These are phyloP conservation scores for Cladosporium sp. DNA, from an alignment of 2,329 filamentous ascomycete species.

Conservation along the genomic window DNA sequence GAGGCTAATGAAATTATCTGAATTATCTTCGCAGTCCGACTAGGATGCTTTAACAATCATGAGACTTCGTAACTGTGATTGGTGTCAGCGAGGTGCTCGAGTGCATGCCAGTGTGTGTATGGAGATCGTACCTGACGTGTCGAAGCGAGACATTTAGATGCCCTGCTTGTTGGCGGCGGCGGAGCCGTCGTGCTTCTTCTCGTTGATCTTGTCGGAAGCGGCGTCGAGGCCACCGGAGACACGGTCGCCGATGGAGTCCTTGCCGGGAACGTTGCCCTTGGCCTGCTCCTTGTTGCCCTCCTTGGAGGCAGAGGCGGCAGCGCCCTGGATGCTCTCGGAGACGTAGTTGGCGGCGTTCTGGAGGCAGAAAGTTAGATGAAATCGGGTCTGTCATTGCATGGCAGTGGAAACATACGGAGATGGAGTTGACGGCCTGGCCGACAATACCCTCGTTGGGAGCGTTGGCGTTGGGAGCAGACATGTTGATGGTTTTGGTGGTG, in stretches of 20 bases:
- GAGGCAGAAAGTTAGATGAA: slow-evolving; percentile 23
- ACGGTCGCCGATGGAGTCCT: slow-evolving; percentile 52
- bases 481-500: slow-evolving; percentile 28
- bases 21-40: slow-evolving; percentile 1
- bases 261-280: slow-evolving; percentile 56
- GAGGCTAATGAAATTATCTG: slow-evolving; percentile 8
- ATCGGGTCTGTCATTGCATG: slow-evolving; percentile 4
- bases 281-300: slow-evolving; percentile 61
- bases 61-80: neutral
- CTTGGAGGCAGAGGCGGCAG: slow-evolving; percentile 56
- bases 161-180: slow-evolving; percentile 47
- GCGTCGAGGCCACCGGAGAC: slow-evolving; percentile 51
- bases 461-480: slow-evolving; percentile 43
- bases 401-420: slow-evolving; percentile 13
- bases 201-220: slow-evolving; percentile 49
- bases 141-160: slow-evolving; percentile 20
- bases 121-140: neutral
- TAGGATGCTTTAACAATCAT: slow-evolving; percentile 9
- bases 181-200: slow-evolving; percentile 48
- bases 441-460: slow-evolving; percentile 42
- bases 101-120: too few species aligned
- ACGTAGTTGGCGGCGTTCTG: slow-evolving; percentile 64
- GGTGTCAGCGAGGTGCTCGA: neutral
- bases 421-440: slow-evolving; percentile 37
- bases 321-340: slow-evolving; percentile 59